Evolutionary conservation across 1,284 basidiomycete genomes (phyloP), one percentile per base, ranked within the genome.

Genomic region (Hymenochaete sp.): DNA sequence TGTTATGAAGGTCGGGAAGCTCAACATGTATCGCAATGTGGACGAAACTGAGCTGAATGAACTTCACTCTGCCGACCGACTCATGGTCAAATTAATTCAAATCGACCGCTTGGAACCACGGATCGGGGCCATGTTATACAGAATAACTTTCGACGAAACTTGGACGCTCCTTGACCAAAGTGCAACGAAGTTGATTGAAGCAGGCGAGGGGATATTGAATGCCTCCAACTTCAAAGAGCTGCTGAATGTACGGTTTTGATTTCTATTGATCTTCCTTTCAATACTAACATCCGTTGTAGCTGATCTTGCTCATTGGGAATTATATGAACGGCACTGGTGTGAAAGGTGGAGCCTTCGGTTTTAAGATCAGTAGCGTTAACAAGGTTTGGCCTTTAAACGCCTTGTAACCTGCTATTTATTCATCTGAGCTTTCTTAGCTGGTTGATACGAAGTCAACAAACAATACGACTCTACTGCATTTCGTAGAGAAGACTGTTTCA

Each of bases 271-370:
- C 13, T 9, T 6, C 22, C 28, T 24, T 14, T 38, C 21, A 8
- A 13, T 29, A 38, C 19, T 21, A 27, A 52, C 42, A 29, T 32
- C 58, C 39, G 45, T 35, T n/a, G 5, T 52, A 92, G 86, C 72
- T 97, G 38, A 95, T 98, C 53, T 77, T 98, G 9, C 76, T 96
- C 55, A 81, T 98, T 59, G 95, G 95, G 51, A 98, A 98, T 63
- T 98, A 92, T 62, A 92, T 98, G 80, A 98, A 98, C 61, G 92
- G 93, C 19, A 89, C 91, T 33, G 93, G 93, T 52, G 79, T 93
- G 57, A 97, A 97, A 61, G 95, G 95, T 51, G 95, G 93, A 22
- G 96, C 96, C 0, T 96, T 92, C 58, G 95, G 95, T 46, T 98
- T 98, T 77, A 83, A 89, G 59, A 83, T 98, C 50, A 92, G 89